These are phyloP conservation scores for Plasmodium ovale DNA, from an alignment of 169 alveolate genomes.

Conservation along the genomic window DNA sequence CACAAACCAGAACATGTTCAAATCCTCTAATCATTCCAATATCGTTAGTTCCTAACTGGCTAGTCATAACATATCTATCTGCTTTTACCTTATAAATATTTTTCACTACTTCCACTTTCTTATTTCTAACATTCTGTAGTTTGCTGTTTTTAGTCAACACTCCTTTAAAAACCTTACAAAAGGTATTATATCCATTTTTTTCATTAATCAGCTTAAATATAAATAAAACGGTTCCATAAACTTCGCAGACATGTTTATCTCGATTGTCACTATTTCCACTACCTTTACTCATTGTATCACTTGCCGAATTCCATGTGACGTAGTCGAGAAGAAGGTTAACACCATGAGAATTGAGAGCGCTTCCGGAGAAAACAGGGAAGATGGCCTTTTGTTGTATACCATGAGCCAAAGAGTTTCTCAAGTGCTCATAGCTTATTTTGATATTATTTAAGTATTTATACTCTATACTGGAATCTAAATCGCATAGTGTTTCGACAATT, in stretches of 20 bases:
- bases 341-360: conserved; percentile 67
- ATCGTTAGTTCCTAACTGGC: conserved; percentile 61
- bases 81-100: conserved; percentile 80
- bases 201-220: conserved; percentile 65
- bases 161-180: conserved; percentile 63
- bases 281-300: neutral
- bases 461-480: conserved; percentile 44
- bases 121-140: conserved; percentile 53
- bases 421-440: conserved; percentile 6
- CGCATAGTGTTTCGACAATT: conserved; percentile 59
- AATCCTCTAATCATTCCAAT: conserved; percentile 81
- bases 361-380: conserved; percentile 62
- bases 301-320: neutral
- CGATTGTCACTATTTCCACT: neutral
- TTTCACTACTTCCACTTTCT: conserved; percentile 69
- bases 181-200: conserved; percentile 73
- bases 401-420: conserved; percentile 10
- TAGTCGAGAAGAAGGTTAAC: conserved; percentile 62
- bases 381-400: conserved; percentile 23
- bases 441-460: conserved; percentile 64
- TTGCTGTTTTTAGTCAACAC: conserved; percentile 50
- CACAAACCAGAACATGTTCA: conserved; percentile 72
- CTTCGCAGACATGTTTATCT: neutral
- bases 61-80: conserved; percentile 73
- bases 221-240: conserved; percentile 50